phyloP scores from a whole-genome alignment of 192 early-diverging fungal genomes.

The Entophlyctis helioformis region DNA sequence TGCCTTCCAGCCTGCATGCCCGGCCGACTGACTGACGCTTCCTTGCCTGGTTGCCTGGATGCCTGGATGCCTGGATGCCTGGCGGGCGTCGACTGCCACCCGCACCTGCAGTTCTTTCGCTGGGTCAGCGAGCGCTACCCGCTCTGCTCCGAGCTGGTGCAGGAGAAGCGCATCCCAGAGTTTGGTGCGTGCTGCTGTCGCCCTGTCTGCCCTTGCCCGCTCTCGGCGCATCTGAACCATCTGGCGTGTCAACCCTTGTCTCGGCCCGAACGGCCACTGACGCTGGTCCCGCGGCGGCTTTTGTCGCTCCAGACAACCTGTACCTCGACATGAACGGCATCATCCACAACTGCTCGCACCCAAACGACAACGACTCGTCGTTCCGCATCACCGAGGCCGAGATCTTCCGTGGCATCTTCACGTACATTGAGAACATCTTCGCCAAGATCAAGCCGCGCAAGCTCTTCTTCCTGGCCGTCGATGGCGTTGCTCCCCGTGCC shows the following conservation, averaged over 20 bases:
- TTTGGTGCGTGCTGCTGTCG: slow-evolving; percentile 50
- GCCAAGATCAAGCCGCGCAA: slow-evolving; percentile 85
- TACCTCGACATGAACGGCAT: slow-evolving; percentile 99
- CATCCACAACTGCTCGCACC: slow-evolving; percentile 92
- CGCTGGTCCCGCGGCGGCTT: slow-evolving; percentile 14
- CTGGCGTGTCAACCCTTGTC: too few relatives aligned
- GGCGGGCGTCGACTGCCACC: background rate
- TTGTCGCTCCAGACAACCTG: slow-evolving; percentile 92
- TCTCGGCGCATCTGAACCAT: too few relatives aligned
- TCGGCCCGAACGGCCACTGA: too few relatives aligned
- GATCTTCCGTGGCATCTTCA: slow-evolving; percentile 88
- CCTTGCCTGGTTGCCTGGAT: too few relatives aligned
- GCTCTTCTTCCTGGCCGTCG: slow-evolving; percentile 89
- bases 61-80: too few relatives aligned
- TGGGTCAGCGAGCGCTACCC: slow-evolving; percentile 98
- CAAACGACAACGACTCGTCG: slow-evolving; percentile 77
- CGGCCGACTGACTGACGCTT: too few relatives aligned
- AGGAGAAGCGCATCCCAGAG: slow-evolving; percentile 85
- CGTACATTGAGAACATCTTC: slow-evolving; percentile 92
- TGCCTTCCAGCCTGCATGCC: background rate
- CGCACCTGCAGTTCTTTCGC: slow-evolving; percentile 83
- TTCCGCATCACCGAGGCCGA: slow-evolving; percentile 86
- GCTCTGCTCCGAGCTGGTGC: slow-evolving; percentile 79
- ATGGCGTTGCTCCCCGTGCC: slow-evolving; percentile 53
- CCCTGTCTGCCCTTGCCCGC: too few relatives aligned